Percentiles rank a stretch among this genome's conserved stretches.
phyloP scores from a whole-genome alignment of 2,329 filamentous ascomycete species.

The Fusarium xylarioides region DNA sequence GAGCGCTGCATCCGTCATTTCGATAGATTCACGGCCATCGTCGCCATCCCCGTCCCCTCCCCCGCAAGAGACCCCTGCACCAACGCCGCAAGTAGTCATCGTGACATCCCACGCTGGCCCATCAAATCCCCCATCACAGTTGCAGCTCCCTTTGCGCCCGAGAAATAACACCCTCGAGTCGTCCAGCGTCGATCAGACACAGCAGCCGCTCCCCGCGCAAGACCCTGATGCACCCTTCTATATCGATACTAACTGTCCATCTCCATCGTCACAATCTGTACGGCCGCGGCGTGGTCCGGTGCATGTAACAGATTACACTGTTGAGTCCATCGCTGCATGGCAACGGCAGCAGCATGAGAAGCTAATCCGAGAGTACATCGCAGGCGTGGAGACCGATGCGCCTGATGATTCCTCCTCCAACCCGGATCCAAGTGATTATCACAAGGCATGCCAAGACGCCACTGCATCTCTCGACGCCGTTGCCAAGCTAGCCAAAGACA shows the following conservation, averaged over 20 bases:
- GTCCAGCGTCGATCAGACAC: too few relatives aligned
- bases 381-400: too few relatives aligned
- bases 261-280: not conserved
- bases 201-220: not conserved
- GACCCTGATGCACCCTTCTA: too few relatives aligned
- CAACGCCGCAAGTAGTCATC: not conserved
- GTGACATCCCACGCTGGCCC: not conserved
- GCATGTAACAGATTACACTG: not conserved
- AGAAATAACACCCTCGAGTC: not conserved
- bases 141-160: not conserved
- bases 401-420: not conserved
- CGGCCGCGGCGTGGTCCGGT: rapidly evolving
- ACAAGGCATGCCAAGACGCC: constrained; percentile 1
- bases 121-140: not conserved
- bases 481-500: not conserved
- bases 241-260: not conserved
- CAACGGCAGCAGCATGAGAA: not conserved
- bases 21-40: constrained; percentile 6
- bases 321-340: not conserved
- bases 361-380: not conserved
- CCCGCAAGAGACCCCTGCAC: not conserved
- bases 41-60: not conserved
- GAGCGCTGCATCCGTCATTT: constrained; percentile 28
- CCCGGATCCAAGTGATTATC: constrained; percentile 12
- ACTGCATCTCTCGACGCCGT: not conserved